A percentile compares a stretch with the other conserved stretches of the same genome.
These are phyloP conservation scores for Marsdenia floribunda DNA, from an alignment of 257 asterid genomes.

Conservation along the genomic window DNA sequence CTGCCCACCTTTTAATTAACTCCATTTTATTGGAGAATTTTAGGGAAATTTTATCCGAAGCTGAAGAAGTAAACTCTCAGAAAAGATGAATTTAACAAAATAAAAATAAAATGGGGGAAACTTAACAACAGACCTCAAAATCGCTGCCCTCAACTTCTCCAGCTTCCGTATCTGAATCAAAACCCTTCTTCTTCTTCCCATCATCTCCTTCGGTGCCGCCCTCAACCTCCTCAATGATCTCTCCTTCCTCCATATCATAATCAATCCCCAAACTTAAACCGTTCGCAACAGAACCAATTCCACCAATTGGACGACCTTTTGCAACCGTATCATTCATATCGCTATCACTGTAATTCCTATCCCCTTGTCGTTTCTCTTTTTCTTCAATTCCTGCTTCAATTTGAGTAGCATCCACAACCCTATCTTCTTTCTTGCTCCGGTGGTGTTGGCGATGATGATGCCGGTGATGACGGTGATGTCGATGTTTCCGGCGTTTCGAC, in stretches of 20 bases:
- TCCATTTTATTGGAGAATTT: neutral
- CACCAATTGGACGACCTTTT: conserved; percentile 18
- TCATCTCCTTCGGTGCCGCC: conserved; percentile 22
- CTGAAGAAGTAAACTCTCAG: neutral
- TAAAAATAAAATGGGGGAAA: conserved; percentile 26
- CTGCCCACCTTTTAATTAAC: too few relatives aligned
- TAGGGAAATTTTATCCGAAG: conserved; percentile 1
- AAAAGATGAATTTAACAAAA: neutral
- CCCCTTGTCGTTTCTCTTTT: conserved; percentile 13
- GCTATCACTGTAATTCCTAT: conserved; percentile 11
- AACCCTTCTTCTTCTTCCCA: conserved; percentile 14
- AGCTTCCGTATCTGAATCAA: conserved; percentile 39
- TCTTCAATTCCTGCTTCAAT: conserved; percentile 14
- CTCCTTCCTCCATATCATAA: conserved; percentile 99
- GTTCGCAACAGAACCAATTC: conserved; percentile 21
- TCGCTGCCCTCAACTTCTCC: conserved; percentile 36
- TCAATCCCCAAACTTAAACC: conserved; percentile 46
- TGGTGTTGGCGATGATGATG: conserved; percentile 7
- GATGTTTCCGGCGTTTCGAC: conserved; percentile 83
- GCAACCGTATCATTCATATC: conserved; percentile 18
- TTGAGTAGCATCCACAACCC: neutral
- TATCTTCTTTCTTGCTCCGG: conserved; percentile 8
- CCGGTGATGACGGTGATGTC: conserved; percentile 52
- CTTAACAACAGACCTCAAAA: conserved; percentile 51
- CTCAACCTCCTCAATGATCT: conserved; percentile 70